Evolutionary conservation across 2,329 filamentous ascomycete species (phyloP).

Genomic region (Xylariomycetidae sp.): DNA sequence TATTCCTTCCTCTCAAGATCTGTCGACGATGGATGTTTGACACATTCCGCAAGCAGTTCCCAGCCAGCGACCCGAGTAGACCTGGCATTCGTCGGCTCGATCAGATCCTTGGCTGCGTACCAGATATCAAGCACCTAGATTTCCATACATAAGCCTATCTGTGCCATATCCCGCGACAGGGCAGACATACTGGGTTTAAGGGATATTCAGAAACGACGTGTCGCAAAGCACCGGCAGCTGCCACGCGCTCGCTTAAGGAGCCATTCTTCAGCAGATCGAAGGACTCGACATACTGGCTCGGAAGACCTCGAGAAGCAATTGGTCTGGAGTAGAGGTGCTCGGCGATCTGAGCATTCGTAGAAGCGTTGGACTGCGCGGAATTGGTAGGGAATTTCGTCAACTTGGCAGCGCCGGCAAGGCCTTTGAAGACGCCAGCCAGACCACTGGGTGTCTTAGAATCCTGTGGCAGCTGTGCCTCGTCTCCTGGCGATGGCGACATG

Average conservation of each 20-base stretch:
- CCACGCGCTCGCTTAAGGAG: conserved; percentile 46
- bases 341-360: conserved; percentile 34
- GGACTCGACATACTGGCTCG: conserved; percentile 48
- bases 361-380: conserved; percentile 34
- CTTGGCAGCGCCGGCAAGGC: conserved; percentile 50
- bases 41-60: conserved; percentile 62
- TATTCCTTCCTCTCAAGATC: conserved; percentile 63
- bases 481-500: conserved; percentile 59
- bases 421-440: conserved; percentile 61
- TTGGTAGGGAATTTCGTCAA: conserved; percentile 46
- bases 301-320: conserved; percentile 37
- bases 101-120: conserved; percentile 62
- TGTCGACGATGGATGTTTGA: conserved; percentile 57
- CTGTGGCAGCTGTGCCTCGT: conserved; percentile 46
- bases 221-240: conserved; percentile 54
- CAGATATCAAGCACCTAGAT: conserved; percentile 53
- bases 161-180: not conserved
- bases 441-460: conserved; percentile 53
- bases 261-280: conserved; percentile 52
- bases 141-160: conserved; percentile 2
- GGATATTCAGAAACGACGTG: conserved; percentile 55
- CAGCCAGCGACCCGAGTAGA: conserved; percentile 57
- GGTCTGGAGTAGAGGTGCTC: conserved; percentile 41
- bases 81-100: conserved; percentile 50
- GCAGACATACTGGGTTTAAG: conserved; percentile 39